Base-by-base conservation (phyloP, 78 protist genomes). In the Dictyostelium discoideum region DNA sequence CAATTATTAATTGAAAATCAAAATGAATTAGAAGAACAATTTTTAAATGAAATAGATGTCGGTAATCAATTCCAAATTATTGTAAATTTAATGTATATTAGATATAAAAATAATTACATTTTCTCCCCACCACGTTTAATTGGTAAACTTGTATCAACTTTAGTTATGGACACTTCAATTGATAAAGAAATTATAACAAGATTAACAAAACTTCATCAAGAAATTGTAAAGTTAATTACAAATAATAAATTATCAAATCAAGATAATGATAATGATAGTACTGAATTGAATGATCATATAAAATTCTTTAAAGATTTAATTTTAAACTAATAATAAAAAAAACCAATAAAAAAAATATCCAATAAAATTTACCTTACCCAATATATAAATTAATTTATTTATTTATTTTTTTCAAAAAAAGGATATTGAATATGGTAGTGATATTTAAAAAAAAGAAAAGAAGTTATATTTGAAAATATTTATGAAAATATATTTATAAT, bases 11-110 rank as follows among this genome's bases (percentile, higher is more conserved):
- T 50, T 44, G 42, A 44, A 16, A 86, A 89, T 73, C 44, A 82
- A 72, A 29, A 44, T 39, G 86, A 80, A 67, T 37, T 89, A 16
- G 29, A 82, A 24, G 84, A 67, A 69, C 88, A 89, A 50, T 67
- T 82, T 37, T 40, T 37, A 11, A 24, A 85, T 22, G 87, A 89
- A 40, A 60, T 16, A 29, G 94, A 89, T 50, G 29, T 89, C 32
- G 82, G 84, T 7, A 72, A 65, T 72, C 94, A 89, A 37, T 89
- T 82, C 87, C 94, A 89, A 82, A 85, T 85, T 0, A 89, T 89
- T 72, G 94, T 89, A 16, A 67, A 67, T 26, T 60, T 89, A 20
- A 37, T 69, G 18, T 89, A 89, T n/a, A 89, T 89, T 37, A 60
- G 54, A 72, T 67, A 37, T 16, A 89, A 72, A 80, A 72, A 82